Conservation (phyloP, 306 rosid genomes). For the Rubus idaeus region DNA sequence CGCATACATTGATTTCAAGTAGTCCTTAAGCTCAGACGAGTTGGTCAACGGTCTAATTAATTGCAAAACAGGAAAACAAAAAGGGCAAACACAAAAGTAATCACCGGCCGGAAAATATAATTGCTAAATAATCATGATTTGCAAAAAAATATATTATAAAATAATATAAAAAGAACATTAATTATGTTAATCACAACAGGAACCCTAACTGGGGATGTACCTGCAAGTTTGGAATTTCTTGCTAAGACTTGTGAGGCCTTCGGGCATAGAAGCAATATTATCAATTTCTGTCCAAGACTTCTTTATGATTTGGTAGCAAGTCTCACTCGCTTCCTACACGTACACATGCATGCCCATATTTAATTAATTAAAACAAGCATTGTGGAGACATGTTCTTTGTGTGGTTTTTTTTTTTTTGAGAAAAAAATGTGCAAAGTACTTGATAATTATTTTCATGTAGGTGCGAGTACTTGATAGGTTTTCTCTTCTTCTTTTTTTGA, state of each 20-base stretch:
- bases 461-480: no score
- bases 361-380: not conserved
- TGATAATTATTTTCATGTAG: no score
- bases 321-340: slow-evolving; percentile 36
- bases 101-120: not conserved
- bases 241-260: slow-evolving; percentile 58
- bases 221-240: slow-evolving; percentile 54
- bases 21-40: slow-evolving; percentile 36
- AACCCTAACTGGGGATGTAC: slow-evolving; percentile 3
- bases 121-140: no score
- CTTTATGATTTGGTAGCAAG: slow-evolving; percentile 31
- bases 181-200: not conserved
- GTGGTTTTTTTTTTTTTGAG: no score
- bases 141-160: no score
- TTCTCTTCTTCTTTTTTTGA: no score
- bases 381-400: not conserved
- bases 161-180: no score
- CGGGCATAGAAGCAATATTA: slow-evolving; percentile 36
- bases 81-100: not conserved
- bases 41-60: slow-evolving; percentile 41
- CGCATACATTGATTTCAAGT: slow-evolving; percentile 21
- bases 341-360: not conserved
- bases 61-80: not conserved
- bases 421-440: no score
- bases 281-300: slow-evolving; percentile 70